phyloP scores from a whole-genome alignment of 2,329 filamentous ascomycete genomes.

The Botryosphaeria dothidea region DNA sequence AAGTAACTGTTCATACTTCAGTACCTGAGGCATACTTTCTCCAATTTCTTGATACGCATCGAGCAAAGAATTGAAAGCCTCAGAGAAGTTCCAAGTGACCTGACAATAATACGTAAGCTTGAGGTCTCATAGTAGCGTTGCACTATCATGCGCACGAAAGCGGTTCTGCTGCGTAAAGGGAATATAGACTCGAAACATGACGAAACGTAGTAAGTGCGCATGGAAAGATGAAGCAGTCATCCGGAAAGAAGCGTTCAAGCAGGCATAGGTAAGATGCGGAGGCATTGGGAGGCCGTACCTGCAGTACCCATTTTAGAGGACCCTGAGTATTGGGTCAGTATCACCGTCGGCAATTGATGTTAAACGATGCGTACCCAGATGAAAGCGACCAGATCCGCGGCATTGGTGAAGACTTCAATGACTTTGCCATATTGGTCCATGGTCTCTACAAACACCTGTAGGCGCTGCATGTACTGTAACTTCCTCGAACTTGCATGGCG shows the following conservation, averaged over 20 bases:
- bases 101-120: constrained; percentile 28
- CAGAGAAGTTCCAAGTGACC: constrained; percentile 32
- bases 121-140: too few relatives aligned
- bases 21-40: constrained; percentile 40
- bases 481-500: constrained; percentile 21
- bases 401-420: constrained; percentile 26
- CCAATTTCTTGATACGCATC: constrained; percentile 43
- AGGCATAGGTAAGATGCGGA: too few relatives aligned
- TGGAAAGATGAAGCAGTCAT: too few relatives aligned
- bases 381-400: constrained; percentile 25
- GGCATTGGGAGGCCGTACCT: constrained; percentile 24
- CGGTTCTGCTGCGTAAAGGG: too few relatives aligned
- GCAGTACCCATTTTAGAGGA: constrained; percentile 40
- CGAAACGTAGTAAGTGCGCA: too few relatives aligned
- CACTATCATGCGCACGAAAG: too few relatives aligned
- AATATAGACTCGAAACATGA: too few relatives aligned
- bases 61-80: constrained; percentile 39
- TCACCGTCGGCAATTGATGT: constrained; percentile 15
- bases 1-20: constrained; percentile 35
- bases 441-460: constrained; percentile 28
- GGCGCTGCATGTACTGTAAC: constrained; percentile 24
- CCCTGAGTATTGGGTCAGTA: constrained; percentile 21
- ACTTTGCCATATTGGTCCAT: constrained; percentile 29
- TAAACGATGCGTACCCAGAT: constrained; percentile 26
- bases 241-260: too few relatives aligned